phyloP scores from a whole-genome alignment of 2,329 filamentous ascomycete genomes.

The Alternaria ethzedia region DNA sequence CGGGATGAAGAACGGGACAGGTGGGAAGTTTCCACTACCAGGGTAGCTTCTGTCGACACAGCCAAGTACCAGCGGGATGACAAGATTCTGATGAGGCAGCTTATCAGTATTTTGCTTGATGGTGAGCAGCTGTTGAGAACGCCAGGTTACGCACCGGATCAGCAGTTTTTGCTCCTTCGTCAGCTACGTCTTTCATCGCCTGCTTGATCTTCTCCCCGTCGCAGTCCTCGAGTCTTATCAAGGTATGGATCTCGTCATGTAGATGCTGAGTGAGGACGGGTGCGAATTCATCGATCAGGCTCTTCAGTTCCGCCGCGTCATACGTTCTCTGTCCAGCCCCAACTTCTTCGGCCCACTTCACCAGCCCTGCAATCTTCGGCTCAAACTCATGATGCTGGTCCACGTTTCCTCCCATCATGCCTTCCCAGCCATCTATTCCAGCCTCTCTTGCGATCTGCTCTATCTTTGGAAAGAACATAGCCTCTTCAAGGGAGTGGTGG shows the following conservation, averaged over 20 bases:
- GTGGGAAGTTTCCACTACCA: slow-evolving; percentile 40
- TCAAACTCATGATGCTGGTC: slow-evolving; percentile 47
- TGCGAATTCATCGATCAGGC: slow-evolving; percentile 25
- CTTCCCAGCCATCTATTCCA: slow-evolving; percentile 1
- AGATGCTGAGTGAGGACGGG: slow-evolving; percentile 21
- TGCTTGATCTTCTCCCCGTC: slow-evolving; percentile 12
- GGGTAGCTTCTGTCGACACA: slow-evolving; percentile 43
- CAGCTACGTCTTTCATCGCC: slow-evolving; percentile 6
- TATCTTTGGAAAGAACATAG: slow-evolving; percentile 44
- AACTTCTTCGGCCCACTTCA: slow-evolving; percentile 26
- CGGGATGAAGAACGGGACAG: slow-evolving; percentile 44
- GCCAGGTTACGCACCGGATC: slow-evolving; percentile 9
- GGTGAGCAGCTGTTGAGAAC: background rate
- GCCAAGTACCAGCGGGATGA: slow-evolving; percentile 43
- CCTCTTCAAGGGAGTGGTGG: slow-evolving; percentile 47
- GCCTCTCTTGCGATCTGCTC: slow-evolving; percentile 37
- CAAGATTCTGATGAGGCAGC: slow-evolving; percentile 3
- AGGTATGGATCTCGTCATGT: slow-evolving; percentile 27
- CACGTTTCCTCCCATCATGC: slow-evolving; percentile 40
- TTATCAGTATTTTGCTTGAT: too few species aligned
- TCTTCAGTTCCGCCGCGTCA: slow-evolving; percentile 12
- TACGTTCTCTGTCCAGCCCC: slow-evolving; percentile 6
- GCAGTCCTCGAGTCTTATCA: slow-evolving; percentile 21
- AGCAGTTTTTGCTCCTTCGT: background rate
- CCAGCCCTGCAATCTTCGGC: slow-evolving; percentile 30